Evolutionary conservation across 192 early-diverging fungal genomes (phyloP).

Genomic region (Coemansia sp.): DNA sequence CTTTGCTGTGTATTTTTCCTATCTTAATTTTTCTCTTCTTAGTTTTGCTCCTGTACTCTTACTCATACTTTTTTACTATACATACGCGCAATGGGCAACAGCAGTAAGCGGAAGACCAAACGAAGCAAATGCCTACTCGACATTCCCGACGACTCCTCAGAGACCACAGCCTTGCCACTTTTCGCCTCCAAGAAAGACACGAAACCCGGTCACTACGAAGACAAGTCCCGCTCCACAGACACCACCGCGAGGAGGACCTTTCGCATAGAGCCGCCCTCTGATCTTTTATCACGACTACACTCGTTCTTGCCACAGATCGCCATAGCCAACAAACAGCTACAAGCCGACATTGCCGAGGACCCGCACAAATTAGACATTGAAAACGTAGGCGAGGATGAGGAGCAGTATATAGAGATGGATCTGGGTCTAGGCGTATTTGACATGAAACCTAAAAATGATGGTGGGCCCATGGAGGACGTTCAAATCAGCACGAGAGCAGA

Average conservation of each 20-base stretch:
- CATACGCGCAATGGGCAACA: background rate
- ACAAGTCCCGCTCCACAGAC: constrained; percentile 4
- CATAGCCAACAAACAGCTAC: constrained; percentile 41
- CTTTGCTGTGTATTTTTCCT: background rate
- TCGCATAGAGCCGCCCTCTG: constrained; percentile 40
- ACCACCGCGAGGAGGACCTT: constrained; percentile 29
- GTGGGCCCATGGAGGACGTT: constrained; percentile 7
- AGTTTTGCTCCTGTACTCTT: background rate
- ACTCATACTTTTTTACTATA: background rate
- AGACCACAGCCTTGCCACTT: background rate
- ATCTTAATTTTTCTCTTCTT: constrained; percentile 2
- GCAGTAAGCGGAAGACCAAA: background rate
- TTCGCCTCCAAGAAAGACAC: background rate
- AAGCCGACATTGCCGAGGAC: constrained; percentile 27
- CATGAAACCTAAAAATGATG: constrained; percentile 40
- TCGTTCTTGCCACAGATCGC: constrained; percentile 51
- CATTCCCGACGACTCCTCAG: constrained; percentile 4
- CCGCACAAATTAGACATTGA: constrained; percentile 42
- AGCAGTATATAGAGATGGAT: constrained; percentile 53
- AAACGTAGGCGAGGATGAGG: constrained; percentile 30
- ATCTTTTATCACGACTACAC: constrained; percentile 40
- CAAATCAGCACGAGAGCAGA: constrained; percentile 12
- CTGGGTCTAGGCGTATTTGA: constrained; percentile 48
- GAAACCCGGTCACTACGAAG: background rate
- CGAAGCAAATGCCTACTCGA: constrained; percentile 18